Percentiles rank a stretch among this genome's conserved stretches.
Conservation (phyloP, 2,329 filamentous ascomycete species). For the Xylaria sp. region DNA sequence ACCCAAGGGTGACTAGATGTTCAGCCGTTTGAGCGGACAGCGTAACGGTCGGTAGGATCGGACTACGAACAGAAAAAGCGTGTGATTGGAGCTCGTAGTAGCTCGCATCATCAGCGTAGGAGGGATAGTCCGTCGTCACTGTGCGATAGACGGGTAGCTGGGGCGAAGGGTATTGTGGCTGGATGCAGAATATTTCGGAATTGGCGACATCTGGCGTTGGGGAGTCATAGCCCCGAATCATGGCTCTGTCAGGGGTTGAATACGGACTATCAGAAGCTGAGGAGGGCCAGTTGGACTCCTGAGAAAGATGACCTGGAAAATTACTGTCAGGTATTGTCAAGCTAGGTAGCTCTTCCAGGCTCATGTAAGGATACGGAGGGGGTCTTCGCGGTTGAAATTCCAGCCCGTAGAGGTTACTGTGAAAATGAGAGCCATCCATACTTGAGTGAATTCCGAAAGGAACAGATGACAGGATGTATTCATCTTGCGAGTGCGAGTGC, state of each 20-base stretch:
- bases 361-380: conserved; percentile 36
- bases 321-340: conserved; percentile 42
- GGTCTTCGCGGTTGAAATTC: conserved; percentile 40
- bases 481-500: conserved; percentile 16
- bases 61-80: conserved; percentile 54
- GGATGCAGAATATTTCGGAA: conserved; percentile 36
- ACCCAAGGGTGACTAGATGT: conserved; percentile 54
- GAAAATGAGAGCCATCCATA: conserved; percentile 33
- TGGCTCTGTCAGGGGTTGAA: conserved; percentile 47
- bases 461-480: conserved; percentile 33
- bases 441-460: conserved; percentile 35
- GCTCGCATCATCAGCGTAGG: conserved; percentile 45
- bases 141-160: conserved; percentile 43
- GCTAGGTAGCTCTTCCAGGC: conserved; percentile 38
- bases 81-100: conserved; percentile 44
- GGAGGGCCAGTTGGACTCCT: conserved; percentile 51
- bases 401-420: conserved; percentile 32
- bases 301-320: conserved; percentile 41
- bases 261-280: conserved; percentile 55
- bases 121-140: conserved; percentile 43
- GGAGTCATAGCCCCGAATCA: conserved; percentile 31
- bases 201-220: conserved; percentile 31
- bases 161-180: conserved; percentile 36
- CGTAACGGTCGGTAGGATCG: conserved; percentile 52
- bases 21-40: conserved; percentile 54